Evolutionary conservation across 164 flowering plant species (phyloP), one percentile per base, ranked within the genome.

Genomic region (Umbellularia californica): DNA sequence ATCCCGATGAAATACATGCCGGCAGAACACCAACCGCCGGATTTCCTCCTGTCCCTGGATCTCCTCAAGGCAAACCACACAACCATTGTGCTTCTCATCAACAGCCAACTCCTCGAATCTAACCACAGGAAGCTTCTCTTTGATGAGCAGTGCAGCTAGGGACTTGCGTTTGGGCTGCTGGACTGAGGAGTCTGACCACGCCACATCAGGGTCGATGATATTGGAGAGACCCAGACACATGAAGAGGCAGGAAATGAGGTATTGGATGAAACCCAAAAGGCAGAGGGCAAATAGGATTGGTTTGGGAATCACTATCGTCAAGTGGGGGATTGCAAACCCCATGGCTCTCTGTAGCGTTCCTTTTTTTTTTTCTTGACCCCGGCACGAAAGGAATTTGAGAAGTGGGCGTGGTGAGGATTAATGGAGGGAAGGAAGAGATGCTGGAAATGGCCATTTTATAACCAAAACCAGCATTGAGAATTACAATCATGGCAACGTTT

Each of bases 11-110:
- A 92, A 93, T 50, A 93, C 82, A 80, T 93, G 98, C 68, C 77
- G 73, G 72, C 98, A 93, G 73, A 89, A 89, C 65, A 77, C 75
- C 82, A 92, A 73, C 82, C 87, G 79, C 77, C 97, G 75, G 85
- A 92, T 86, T 82, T 90, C 94, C 13, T 88, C 92, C n/a, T 71
- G 80, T 0, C 76, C 87, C 70, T 85, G 84, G 60, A 93, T 85
- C 77, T 92, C 97, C 77, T 87, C 88, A 58, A 92, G 76, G 77
- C 98, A 93, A 11, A 93, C 97, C 0, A 94, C 94, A 77, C 98
- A 93, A 69, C 85, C 86, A 73, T 91, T 89, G 33, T 84, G 81
- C 68, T 72, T 65, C 27, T 76, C 79, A 2, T 69, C 81, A 20
- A 33, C 41, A 30, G 2, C 52, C 74, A 85, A 65, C 55, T 86